Evolutionary conservation across 2,329 filamentous ascomycete species (phyloP), one percentile per base, ranked within the genome.

Genomic region (Hymenoscyphus linearis): DNA sequence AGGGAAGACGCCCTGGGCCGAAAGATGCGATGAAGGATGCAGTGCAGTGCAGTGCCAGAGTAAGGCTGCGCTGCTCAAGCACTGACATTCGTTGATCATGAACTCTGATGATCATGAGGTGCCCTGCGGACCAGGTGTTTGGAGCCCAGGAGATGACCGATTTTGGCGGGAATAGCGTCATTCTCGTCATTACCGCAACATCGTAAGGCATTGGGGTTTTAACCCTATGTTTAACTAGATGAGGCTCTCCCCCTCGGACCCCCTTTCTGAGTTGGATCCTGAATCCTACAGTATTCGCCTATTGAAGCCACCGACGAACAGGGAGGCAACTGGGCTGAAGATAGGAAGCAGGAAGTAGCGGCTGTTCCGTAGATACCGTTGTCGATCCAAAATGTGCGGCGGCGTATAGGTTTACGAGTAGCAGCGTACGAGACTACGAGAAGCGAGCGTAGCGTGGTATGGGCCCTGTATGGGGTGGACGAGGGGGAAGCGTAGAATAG

Each of bases 361-460:
- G 66, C 64, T 68, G 62, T 68, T 62, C 66, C 66, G 66, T n/a
- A 4, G 37, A 31, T 31, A 9, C 31, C 31, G 37, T 44, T 44
- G 37, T 47, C 18, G 18, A 18, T 47, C 7, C 5, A 22, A 5
- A n/a, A 2, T 44, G n/a, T 44, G 9, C 6, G 40, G n/a, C 31
- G 31, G 31, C 31, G 31, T 31, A 31, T 31, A 31, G 31, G 31
- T 31, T 31, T 31, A 31, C 31, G 31, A 31, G 31, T 31, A 5
- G 31, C 10, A 31, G 31, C 31, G 2, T 31, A 31, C n/a, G n/a
- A n/a, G n/a, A n/a, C n/a, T n/a, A n/a, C n/a, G n/a, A n/a, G n/a
- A n/a, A n/a, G 2, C 31, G 10, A 31, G 31, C 31, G 31, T 31
- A 31, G 6, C 6, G 31, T 4, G 31, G 31, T 31, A 5, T 31